Evolutionary conservation across 2,329 filamentous ascomycete genomes (phyloP), one percentile per base, ranked within the genome.

Genomic region (Sordariomycetes sp.): DNA sequence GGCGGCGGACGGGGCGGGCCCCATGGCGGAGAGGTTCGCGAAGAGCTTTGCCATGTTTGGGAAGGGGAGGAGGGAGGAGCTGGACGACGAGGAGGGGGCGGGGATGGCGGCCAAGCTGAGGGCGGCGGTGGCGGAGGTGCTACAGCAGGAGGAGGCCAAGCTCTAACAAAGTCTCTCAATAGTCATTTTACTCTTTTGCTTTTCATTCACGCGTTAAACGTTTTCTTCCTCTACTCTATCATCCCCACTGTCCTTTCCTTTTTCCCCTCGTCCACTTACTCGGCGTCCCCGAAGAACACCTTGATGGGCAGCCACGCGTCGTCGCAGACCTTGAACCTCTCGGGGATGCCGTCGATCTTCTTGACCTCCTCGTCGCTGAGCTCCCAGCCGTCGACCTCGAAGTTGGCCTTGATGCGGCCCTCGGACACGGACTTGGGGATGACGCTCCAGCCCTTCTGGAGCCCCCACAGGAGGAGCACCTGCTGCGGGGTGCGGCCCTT

Each of bases 11-110:
- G 92, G 93, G 74, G 89, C 89, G 1, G 72, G 86, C 14, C 89
- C 88, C 0, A 91, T 92, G 0, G 83, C 88, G 72, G 78, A 75
- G 7, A 69, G 74, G 53, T 74, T 74, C 64, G 81, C 80, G 60
- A 78, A 81, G 75, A 85, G 84, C 68, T 92, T 90, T 74, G 90
- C 86, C 53, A 92, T 92, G 88, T 93, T 93, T 74, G 89, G 89
- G 1, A 73, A 86, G 16, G 89, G 89, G 0, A 77, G 80, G 67
- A 75, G 89, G 58, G 83, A 86, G 62, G 89, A 93, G 61, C 67
- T 93, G 58, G 88, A 92, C 64, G 88, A 92, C 46, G 86, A 88
- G 12, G 88, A 92, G 63, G 89, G 81, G 0, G 77, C 68, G 20
- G 72, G 66, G 59, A 67, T 93, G 61, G 87, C 86, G 7, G 76